phyloP scores from a whole-genome alignment of 257 asterid species.

The Plantago elongata region DNA sequence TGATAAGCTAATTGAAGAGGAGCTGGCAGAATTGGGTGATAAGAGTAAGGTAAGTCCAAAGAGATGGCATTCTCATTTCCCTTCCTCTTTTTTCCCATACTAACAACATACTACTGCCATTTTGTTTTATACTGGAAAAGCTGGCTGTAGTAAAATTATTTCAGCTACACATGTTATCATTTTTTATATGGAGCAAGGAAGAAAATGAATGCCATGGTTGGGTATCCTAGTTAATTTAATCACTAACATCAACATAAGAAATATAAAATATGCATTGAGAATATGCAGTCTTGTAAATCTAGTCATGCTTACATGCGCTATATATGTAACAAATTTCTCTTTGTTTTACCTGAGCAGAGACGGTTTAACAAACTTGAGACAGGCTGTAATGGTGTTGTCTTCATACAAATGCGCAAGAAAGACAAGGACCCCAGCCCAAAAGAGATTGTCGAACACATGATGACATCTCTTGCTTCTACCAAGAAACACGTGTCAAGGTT shows the following conservation, averaged over 20 bases:
- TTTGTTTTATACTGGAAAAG: neutral
- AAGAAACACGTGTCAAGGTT: conserved; percentile 83
- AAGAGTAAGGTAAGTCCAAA: conserved; percentile 63
- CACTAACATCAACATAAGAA: neutral
- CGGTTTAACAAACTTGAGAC: conserved; percentile 78
- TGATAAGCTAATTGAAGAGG: conserved; percentile 79
- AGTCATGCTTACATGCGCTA: conserved; percentile 4
- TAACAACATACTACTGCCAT: too few species aligned
- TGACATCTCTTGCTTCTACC: conserved; percentile 77
- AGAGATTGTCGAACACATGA: conserved; percentile 80
- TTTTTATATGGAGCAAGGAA: neutral
- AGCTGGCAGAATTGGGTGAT: conserved; percentile 86
- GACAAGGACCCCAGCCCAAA: conserved; percentile 85
- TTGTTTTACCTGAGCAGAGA: conserved; percentile 45
- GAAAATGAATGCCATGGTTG: conserved; percentile 1
- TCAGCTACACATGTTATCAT: neutral
- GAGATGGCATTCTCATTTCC: neutral
- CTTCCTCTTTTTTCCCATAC: neutral
- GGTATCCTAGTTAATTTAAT: neutral
- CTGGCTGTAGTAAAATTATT: too few species aligned
- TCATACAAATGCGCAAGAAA: conserved; percentile 82
- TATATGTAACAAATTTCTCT: conserved; percentile 8
- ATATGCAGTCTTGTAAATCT: neutral
- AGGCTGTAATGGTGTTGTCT: conserved; percentile 88
- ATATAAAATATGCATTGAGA: too few species aligned